Evolutionary conservation across 1,139 yeast species (phyloP).

Genomic region (Diutina rugosa): DNA sequence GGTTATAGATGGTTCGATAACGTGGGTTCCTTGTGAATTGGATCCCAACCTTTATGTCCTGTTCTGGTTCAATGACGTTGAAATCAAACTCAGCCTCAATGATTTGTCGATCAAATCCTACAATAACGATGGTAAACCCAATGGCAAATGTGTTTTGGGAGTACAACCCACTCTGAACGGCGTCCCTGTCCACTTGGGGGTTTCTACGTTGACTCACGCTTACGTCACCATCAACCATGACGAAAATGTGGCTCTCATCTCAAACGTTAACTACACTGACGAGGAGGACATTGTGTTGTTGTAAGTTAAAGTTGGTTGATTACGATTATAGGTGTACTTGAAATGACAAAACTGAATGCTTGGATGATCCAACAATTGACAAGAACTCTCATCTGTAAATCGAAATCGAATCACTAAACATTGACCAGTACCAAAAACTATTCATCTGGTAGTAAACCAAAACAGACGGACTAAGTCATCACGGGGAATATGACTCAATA

Average conservation of each 20-base stretch:
- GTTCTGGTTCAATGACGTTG: not conserved
- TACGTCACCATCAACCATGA: slow-evolving; percentile 1
- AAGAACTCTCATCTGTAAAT: too few species aligned
- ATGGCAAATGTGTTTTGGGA: not conserved
- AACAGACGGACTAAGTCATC: too few species aligned
- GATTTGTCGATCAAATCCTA: not conserved
- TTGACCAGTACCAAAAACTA: too few species aligned
- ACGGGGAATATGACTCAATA: too few species aligned
- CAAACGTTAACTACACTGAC: slow-evolving; percentile 1
- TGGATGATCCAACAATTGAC: too few species aligned
- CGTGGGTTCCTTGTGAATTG: not conserved
- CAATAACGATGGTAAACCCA: not conserved
- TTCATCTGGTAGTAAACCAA: too few species aligned
- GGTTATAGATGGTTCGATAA: too few species aligned
- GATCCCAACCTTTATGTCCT: not conserved
- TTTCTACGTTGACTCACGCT: not conserved
- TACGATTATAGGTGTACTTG: too few species aligned
- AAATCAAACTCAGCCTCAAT: not conserved
- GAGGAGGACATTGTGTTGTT: not conserved
- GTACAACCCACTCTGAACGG: not conserved
- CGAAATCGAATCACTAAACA: too few species aligned
- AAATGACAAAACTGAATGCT: too few species aligned
- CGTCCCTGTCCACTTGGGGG: not conserved
- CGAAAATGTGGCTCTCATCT: not conserved
- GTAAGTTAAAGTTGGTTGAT: not conserved